Evolutionary conservation across 2,329 filamentous ascomycete genomes (phyloP), one percentile per base, ranked within the genome.

Genomic region (Fonsecaea multimorphosa): DNA sequence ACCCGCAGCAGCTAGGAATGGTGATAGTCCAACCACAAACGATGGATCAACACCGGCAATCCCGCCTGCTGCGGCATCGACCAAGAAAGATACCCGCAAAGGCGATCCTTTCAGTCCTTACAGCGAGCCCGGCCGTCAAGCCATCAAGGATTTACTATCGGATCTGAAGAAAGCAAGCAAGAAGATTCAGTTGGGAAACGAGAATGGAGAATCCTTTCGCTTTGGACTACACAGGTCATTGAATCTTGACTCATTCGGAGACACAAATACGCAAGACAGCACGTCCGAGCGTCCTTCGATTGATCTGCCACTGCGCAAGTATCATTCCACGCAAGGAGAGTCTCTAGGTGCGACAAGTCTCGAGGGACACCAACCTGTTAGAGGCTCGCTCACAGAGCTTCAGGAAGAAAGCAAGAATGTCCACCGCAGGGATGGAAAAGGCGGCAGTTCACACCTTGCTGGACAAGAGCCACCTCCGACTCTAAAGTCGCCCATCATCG

Each of bases 401-500:
- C 27, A 60, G n/a, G 32, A 12, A 16, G 24, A n/a, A 36, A 24
- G 34, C 24, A 22, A 40, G 16, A 61, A 46, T 7, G 19, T 40
- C 11, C 62, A 34, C 11, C 24, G 36, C 27, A 40, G 16, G 31
- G 32, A 9, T 61, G 49, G 29, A 62, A 31, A 51, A 56, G 46
- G 58, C 40, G 34, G 19, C 51, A 8, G 6, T 22, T 14, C n/a
- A 32, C 52, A 2, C 44, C 44, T 24, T 24, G n/a, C 19, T 22
- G 8, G 12, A 49, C 5, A 36, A 60, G 29, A 31, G 14, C 27
- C 27, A 22, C 44, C 44, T 29, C 22, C 32, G 9, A 38, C 61
- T n/a, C 61, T 56, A 3, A 12, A 59, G 38, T 71, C 70, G 31
- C 70, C 70, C 1, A 49, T 72, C 19, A 14, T 63, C 12, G 14